phyloP scores from a whole-genome alignment of 352 stramenopile genomes.

The Globisporangium cystogenes region DNA sequence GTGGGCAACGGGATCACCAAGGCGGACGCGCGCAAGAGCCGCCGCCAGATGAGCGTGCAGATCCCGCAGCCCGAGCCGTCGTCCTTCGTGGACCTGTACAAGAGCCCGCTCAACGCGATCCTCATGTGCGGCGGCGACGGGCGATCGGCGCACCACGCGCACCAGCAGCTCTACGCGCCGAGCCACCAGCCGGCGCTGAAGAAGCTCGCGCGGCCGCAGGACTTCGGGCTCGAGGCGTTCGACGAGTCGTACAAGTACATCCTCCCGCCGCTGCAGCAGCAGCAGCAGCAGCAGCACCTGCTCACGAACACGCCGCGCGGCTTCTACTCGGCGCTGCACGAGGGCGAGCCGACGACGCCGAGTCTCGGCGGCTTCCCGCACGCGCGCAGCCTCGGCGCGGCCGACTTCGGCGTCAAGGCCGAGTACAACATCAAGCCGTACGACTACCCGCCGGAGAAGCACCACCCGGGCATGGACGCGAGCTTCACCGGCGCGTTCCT shows the following conservation, averaged over 20 bases:
- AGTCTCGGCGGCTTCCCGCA: conserved; percentile 27
- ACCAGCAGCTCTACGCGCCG: conserved; percentile 20
- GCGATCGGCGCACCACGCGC: conserved; percentile 2
- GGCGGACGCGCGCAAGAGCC: conserved; percentile 31
- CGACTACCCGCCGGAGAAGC: conserved; percentile 17
- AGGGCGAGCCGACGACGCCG: conserved; percentile 12
- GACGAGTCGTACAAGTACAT: conserved; percentile 42
- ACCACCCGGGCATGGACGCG: conserved; percentile 19
- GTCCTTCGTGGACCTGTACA: conserved; percentile 36
- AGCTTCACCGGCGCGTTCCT: conserved; percentile 42
- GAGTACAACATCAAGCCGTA: conserved; percentile 24
- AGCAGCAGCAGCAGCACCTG: conserved; percentile 35
- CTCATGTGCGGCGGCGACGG: not conserved
- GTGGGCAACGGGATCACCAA: conserved; percentile 49
- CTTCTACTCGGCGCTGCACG: conserved; percentile 9
- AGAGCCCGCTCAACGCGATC: conserved; percentile 26
- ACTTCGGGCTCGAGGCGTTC: conserved; percentile 45
- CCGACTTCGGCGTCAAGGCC: conserved; percentile 2
- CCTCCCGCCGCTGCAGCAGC: conserved; percentile 36
- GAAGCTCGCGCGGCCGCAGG: conserved; percentile 37
- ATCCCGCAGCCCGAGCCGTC: conserved; percentile 16
- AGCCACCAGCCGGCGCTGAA: conserved; percentile 51
- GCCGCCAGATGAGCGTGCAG: conserved; percentile 20
- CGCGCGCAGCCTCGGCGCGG: conserved; percentile 6
- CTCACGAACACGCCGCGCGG: conserved; percentile 24